Evolutionary conservation across 345 rosid genomes (phyloP).

Genomic region (Sisymbrium altissimum): DNA sequence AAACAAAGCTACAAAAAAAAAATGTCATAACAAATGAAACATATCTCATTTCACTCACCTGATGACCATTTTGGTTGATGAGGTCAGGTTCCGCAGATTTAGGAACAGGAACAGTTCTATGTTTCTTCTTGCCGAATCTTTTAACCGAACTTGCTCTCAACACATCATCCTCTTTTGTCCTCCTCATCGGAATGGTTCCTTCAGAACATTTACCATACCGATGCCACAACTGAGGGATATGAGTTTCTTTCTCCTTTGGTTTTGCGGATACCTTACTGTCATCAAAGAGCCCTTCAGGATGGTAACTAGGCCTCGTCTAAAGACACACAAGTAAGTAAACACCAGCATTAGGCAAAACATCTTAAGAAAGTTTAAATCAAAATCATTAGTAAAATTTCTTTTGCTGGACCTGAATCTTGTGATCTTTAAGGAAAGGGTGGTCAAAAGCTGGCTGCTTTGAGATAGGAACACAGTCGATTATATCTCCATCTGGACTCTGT

Average conservation of each 20-base stretch:
- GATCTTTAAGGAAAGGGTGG: slow-evolving; percentile 92
- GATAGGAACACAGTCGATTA: slow-evolving; percentile 81
- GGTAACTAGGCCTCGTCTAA: slow-evolving; percentile 85
- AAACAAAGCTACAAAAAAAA: slow-evolving; percentile 7
- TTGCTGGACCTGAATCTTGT: slow-evolving; percentile 82
- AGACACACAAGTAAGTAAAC: slow-evolving; percentile 1
- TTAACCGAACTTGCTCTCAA: slow-evolving; percentile 69
- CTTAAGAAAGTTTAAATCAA: not conserved
- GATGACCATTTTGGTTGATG: slow-evolving; percentile 84
- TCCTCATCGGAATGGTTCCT: slow-evolving; percentile 64
- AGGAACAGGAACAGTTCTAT: slow-evolving; percentile 68
- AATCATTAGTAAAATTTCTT: not conserved
- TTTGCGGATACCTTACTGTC: slow-evolving; percentile 55
- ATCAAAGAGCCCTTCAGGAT: slow-evolving; percentile 74
- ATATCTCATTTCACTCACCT: slow-evolving; percentile 40
- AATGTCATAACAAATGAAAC: not conserved
- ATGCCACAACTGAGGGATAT: slow-evolving; percentile 83
- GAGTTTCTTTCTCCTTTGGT: slow-evolving; percentile 50
- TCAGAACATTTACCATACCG: slow-evolving; percentile 57
- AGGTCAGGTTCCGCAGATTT: slow-evolving; percentile 86
- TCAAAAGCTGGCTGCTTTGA: slow-evolving; percentile 93
- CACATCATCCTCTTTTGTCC: slow-evolving; percentile 63
- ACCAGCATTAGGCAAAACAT: not conserved
- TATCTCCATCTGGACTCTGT: slow-evolving; percentile 76
- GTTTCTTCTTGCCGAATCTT: slow-evolving; percentile 82